Evolutionary conservation across 768 basidiomycete genomes (phyloP), one percentile per base, ranked within the genome.

Genomic region (Tubosaeta sp.): DNA sequence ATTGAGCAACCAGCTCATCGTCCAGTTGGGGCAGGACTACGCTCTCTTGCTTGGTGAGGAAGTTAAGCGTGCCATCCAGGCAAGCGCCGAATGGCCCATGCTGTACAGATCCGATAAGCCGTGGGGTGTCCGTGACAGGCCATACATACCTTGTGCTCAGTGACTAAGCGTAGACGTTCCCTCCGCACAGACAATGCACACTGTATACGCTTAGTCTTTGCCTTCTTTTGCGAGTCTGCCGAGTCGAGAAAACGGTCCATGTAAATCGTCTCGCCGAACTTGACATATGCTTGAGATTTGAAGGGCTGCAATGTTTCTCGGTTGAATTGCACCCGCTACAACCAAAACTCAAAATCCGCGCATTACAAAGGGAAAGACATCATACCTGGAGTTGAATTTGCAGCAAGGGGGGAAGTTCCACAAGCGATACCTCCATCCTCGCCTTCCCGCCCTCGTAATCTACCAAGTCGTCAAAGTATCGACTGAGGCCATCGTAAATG

Each of bases 201-300:
- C 50, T 92, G 87, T 49, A 95, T 78, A 21, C 71, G 72, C 55
- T 87, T 90, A 1, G 88, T 84, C 39, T 76, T 77, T 16, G 76
- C 74, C 60, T 83, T 87, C 76, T 90, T 93, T 53, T 76, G 73
- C 0, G 80, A 75, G 60, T 88, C 79, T 3, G 83, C 87, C 43
- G 75, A 80, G 53, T 90, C 87, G 63, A 95, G 73, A 74, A 94
- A 99, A 13, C 96, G 85, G 67, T 96, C 94, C 81, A 98, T 83
- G 62, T 81, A 86, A 13, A 99, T 76, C 10, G 82, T 87, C 68
- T 94, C 89, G 16, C 78, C 83, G 63, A 95, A 96, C 60, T 85
- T 88, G 57, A 99, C 86, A 67, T 93, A 95, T 4, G 92, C 93
- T 63, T 99, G 95, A 6, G 90, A 93, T 69, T 99, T 99, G 75